Base-by-base conservation (phyloP, 2,329 filamentous ascomycete genomes). In the Kalaharituber pfeilii region DNA sequence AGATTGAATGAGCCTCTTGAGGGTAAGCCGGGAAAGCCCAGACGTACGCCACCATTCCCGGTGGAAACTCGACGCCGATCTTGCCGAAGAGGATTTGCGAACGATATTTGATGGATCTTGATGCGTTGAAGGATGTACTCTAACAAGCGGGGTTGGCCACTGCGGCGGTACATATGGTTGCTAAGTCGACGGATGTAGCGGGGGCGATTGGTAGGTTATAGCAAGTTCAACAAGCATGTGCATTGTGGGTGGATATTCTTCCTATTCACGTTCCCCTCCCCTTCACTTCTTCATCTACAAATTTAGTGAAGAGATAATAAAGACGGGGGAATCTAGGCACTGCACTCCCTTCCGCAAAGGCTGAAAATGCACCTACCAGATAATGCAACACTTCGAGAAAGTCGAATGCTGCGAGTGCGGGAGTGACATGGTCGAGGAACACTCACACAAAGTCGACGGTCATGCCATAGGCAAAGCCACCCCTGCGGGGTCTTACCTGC, bases 391-490 rank as follows among this genome's bases (percentile, higher is more conserved):
- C 55, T 94, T 98, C 65, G 87, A 94, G 75, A 84, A 84, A 69
- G 91, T 91, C 56, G 80, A 86, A 70, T 91, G 85, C 57, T 80
- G 85, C 59, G 80, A 82, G 70, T 78, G 91, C 58, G 91, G 98
- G 73, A 98, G 98, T 68, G 91, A 98, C 69, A 98, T 98, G 91
- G 78, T 98, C 62, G 91, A 95, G 74, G 91, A 98, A 75, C 74
- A 98, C 64, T 98, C 91, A 60, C 98, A 98, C 78, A 91, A 98
- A 73, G 91, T 98, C 58, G 91, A 98, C 74, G 91, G 91, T 9
- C 91, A 98, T 75, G 95, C 91, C 49, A 98, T 98, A 66, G 98
- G 91, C 71, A 91, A 88, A 91, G 60, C 98, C 91, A 91, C 91
- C 91, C 60, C 83, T 98, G 62, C 91, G 98, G 73, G 91, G 91